A percentile compares a stretch with the other conserved stretches of the same genome.
Conservation (phyloP, 2,329 filamentous ascomycete species). For the Pezizomycotina sp. region DNA sequence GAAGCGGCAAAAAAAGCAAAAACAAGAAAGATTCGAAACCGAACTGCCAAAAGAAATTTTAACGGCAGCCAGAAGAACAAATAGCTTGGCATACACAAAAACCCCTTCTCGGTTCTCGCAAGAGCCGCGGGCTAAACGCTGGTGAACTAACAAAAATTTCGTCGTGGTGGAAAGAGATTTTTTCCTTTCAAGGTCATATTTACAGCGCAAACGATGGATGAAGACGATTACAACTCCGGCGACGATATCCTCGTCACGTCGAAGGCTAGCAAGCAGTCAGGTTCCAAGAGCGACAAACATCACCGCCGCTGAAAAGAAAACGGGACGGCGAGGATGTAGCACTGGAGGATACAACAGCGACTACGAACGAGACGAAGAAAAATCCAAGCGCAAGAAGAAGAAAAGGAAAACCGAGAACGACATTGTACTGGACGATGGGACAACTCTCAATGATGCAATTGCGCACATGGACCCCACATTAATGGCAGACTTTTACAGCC, state of each 20-base stretch:
- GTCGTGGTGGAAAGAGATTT: no score
- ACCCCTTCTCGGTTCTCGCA: no score
- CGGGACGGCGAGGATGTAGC: slow-evolving; percentile 10
- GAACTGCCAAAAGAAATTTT: no score
- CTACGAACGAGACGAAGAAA: slow-evolving; percentile 3
- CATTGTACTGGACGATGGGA: slow-evolving; percentile 11
- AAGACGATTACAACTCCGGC: slow-evolving; percentile 19
- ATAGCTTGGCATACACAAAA: no score
- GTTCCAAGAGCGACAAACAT: slow-evolving; percentile 8
- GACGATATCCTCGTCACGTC: slow-evolving; percentile 12
- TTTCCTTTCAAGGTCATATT: no score
- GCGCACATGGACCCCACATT: slow-evolving; percentile 67
- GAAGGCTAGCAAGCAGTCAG: no score
- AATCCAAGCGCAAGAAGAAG: slow-evolving; percentile 21
- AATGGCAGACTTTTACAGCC: slow-evolving; percentile 69
- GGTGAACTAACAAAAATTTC: no score
- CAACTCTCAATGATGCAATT: slow-evolving; percentile 54
- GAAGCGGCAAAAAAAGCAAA: no score
- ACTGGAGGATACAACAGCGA: slow-evolving; percentile 1
- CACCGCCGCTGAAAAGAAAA: slow-evolving; percentile 16
- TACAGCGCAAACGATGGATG: slow-evolving; percentile 3
- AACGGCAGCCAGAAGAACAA: no score
- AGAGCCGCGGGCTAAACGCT: no score
- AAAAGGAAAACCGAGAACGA: slow-evolving; percentile 17
- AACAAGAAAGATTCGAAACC: no score